Percentiles rank a stretch among this genome's conserved stretches.
Conservation (phyloP, 192 early-diverging fungal species). For the Backusella circina region DNA sequence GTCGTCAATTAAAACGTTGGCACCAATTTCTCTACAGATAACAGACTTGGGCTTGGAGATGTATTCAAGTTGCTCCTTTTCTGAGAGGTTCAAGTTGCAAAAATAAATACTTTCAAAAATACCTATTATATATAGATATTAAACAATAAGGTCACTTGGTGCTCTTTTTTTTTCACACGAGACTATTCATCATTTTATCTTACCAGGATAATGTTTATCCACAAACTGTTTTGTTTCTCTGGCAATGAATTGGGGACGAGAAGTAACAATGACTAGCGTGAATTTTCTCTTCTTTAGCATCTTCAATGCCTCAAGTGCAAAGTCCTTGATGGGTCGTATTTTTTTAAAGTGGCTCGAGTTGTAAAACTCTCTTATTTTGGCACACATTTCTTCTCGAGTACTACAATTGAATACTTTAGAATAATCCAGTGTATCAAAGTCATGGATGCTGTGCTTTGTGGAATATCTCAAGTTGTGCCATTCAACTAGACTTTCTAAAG, state of each 20-base stretch:
- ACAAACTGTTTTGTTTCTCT: slow-evolving; percentile 56
- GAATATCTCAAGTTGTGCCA: slow-evolving; percentile 54
- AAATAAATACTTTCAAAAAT: slow-evolving; percentile 64
- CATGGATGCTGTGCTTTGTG: slow-evolving; percentile 39
- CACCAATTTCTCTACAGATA: slow-evolving; percentile 54
- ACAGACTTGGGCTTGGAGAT: slow-evolving; percentile 53
- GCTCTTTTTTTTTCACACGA: background rate
- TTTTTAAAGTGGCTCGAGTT: slow-evolving; percentile 46
- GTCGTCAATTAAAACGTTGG: slow-evolving; percentile 56
- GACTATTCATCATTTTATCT: background rate
- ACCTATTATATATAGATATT: slow-evolving; percentile 23
- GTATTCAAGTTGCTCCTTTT: slow-evolving; percentile 46
- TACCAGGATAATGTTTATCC: slow-evolving; percentile 51
- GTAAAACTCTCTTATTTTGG: slow-evolving; percentile 56
- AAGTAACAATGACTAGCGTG: slow-evolving; percentile 54
- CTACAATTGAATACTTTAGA: slow-evolving; percentile 52
- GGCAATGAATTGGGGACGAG: slow-evolving; percentile 56
- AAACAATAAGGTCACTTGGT: background rate
- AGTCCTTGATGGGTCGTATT: slow-evolving; percentile 48
- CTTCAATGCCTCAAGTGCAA: slow-evolving; percentile 50
- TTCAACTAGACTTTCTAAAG: slow-evolving; percentile 43
- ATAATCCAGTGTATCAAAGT: slow-evolving; percentile 46
- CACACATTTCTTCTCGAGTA: slow-evolving; percentile 44
- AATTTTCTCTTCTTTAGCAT: slow-evolving; percentile 51
- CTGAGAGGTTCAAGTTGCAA: slow-evolving; percentile 50